phyloP scores from a whole-genome alignment of 225 moss, liverwort and hornwort genomes.

The Bryoerythrophyllum caledonicum region DNA sequence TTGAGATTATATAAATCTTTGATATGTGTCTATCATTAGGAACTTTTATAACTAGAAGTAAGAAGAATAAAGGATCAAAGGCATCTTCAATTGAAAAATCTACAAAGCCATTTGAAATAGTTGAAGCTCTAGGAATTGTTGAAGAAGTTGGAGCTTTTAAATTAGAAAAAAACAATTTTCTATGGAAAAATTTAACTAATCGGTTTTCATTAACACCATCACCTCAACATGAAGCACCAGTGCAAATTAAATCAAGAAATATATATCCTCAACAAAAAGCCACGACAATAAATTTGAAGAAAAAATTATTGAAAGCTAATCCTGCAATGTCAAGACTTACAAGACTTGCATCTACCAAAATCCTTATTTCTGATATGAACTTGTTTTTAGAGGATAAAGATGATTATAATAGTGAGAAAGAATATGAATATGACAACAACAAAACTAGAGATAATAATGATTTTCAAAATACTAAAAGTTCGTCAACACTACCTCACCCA shows the following conservation, averaged over 20 bases:
- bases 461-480: not conserved
- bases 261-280: not conserved
- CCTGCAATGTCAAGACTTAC: constrained; percentile 51
- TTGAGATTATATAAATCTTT: too few species aligned
- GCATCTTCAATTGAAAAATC: not conserved
- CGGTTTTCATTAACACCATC: constrained; percentile 33
- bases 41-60: not conserved
- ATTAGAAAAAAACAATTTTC: constrained; percentile 2
- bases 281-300: constrained; percentile 6
- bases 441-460: not conserved
- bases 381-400: constrained; percentile 17
- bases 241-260: constrained; percentile 27
- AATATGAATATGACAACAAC: not conserved
- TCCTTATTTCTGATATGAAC: constrained; percentile 23
- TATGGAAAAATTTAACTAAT: constrained; percentile 44
- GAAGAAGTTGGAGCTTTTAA: not conserved
- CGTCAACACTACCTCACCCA: not conserved
- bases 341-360: constrained; percentile 50
- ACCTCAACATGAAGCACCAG: constrained; percentile 20
- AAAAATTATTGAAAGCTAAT: constrained; percentile 32
- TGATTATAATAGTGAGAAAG: not conserved
- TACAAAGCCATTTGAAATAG: constrained; percentile 38
- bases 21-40: not conserved
- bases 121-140: constrained; percentile 47
- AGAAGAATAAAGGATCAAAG: not conserved